Evolutionary conservation across 108 stramenopile genomes (phyloP).

Genomic region (Discostella stelligeroides): DNA sequence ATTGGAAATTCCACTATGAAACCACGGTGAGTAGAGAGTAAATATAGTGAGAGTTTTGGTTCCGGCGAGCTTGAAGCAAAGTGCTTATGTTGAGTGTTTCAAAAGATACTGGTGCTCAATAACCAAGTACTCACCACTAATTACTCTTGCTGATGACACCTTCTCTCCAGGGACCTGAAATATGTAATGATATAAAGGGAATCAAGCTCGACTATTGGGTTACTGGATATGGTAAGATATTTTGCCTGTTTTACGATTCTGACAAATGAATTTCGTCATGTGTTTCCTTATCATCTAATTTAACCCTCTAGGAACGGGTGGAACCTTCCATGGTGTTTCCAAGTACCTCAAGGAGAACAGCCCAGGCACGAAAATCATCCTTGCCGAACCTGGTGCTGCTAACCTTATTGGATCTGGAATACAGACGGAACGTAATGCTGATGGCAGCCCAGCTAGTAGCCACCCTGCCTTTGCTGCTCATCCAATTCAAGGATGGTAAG

Average conservation of each 20-base stretch:
- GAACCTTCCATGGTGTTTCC: conserved; percentile 57
- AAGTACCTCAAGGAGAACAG: conserved; percentile 46
- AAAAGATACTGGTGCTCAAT: no score
- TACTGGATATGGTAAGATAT: conserved; percentile 19
- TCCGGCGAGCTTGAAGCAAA: no score
- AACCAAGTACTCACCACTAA: no score
- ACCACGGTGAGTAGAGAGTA: conserved; percentile 58
- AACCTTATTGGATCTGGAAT: conserved; percentile 56
- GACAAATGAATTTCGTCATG: no score
- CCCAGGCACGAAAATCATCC: conserved; percentile 58
- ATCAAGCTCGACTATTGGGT: conserved; percentile 54
- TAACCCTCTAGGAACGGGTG: conserved; percentile 65
- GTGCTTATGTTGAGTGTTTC: no score
- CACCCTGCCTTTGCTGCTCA: conserved; percentile 50
- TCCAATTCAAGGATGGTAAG: conserved; percentile 51
- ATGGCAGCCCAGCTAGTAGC: conserved; percentile 47
- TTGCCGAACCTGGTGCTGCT: conserved; percentile 63
- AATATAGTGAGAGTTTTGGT: no score
- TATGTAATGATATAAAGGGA: conserved; percentile 33
- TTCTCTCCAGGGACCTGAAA: conserved; percentile 54
- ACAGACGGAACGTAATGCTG: conserved; percentile 48
- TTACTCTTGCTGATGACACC: no score
- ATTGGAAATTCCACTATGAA: conserved; percentile 61
- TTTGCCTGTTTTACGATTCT: no score
- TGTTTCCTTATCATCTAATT: no score